Evolutionary conservation across 2,329 filamentous ascomycete genomes (phyloP), one percentile per base, ranked within the genome.

Genomic region (Stachybotrys chartarum): DNA sequence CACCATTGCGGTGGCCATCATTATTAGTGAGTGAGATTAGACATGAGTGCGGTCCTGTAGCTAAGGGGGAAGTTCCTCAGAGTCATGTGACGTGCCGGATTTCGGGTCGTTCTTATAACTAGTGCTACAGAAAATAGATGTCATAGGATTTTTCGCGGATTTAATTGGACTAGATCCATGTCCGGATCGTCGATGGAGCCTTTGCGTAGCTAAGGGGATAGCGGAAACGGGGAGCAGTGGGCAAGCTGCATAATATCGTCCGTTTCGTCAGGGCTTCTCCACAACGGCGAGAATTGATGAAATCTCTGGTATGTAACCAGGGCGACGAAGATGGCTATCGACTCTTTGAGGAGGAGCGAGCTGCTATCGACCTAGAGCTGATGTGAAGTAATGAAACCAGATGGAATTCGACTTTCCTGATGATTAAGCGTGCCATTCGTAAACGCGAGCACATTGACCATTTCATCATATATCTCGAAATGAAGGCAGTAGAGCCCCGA

Each of bases 271-370:
- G 18, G 48, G 48, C 48, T 50, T 50, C 48, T 32, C 48, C 48
- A 24, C 48, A 50, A 50, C 48, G 48, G 48, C 17, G 48, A 50
- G 48, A 50, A 24, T 32, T 30, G 48, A 50, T 50, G 48, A 50
- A 50, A 50, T 50, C 48, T 50, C 48, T 50, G 48, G 48, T 18
- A 30, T 50, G 48, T n/a, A 32, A 50, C 48, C 48, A 50, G 48
- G 12, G 30, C 24, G 48, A 50, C 30, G 48, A 50, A 50, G 48
- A 50, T 18, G 48, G 48, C 48, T 50, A 50, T 50, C 48, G 24
- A 50, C 48, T 50, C 48, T 50, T 50, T 50, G 48, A 50, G 30
- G 48, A 50, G 48, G 48, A 50, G 48, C 48, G 48, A 50, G 48
- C 48, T 50, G 48, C 48, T 32, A 50, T 50, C 48, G 48, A 50